phyloP scores from a whole-genome alignment of 2,329 filamentous ascomycete species.

The Eutypa lata region DNA sequence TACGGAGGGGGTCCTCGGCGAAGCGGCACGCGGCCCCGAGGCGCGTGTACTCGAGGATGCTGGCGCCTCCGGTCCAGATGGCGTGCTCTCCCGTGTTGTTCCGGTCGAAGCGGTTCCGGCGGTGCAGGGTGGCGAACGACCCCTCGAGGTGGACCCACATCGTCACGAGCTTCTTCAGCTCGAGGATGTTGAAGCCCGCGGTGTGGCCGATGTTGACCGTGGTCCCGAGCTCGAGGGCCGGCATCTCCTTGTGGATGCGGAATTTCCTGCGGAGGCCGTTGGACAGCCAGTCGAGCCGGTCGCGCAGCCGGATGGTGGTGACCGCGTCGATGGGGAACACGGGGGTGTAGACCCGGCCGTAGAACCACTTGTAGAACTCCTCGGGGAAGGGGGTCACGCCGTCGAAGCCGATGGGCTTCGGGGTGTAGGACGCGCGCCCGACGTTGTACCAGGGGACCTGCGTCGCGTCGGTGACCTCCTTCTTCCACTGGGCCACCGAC shows the following conservation, averaged over 20 bases:
- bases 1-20: not conserved
- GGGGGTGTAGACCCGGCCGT: constrained; percentile 16
- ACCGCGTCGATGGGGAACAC: constrained; percentile 2
- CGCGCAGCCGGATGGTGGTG: too few species aligned
- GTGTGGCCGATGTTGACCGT: constrained; percentile 13
- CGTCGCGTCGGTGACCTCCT: not conserved
- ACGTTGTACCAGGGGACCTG: not conserved
- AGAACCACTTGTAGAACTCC: constrained; percentile 10
- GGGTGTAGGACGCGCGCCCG: not conserved
- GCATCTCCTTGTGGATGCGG: constrained; percentile 12
- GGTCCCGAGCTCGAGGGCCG: constrained; percentile 10
- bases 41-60: not conserved
- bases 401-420: not conserved
- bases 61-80: not conserved
- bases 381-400: not conserved
- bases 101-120: not conserved
- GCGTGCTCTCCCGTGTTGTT: constrained; percentile 3
- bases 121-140: constrained; percentile 3
- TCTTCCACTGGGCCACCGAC: constrained; percentile 6
- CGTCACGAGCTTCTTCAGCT: constrained; percentile 17
- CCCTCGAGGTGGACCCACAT: constrained; percentile 5
- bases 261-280: constrained; percentile 7
- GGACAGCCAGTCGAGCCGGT: not conserved
- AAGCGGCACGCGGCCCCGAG: not conserved
- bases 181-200: constrained; percentile 12